These are phyloP conservation scores for Arthrobotrys conoides DNA, from an alignment of 2,329 filamentous ascomycete genomes.

Conservation along the genomic window DNA sequence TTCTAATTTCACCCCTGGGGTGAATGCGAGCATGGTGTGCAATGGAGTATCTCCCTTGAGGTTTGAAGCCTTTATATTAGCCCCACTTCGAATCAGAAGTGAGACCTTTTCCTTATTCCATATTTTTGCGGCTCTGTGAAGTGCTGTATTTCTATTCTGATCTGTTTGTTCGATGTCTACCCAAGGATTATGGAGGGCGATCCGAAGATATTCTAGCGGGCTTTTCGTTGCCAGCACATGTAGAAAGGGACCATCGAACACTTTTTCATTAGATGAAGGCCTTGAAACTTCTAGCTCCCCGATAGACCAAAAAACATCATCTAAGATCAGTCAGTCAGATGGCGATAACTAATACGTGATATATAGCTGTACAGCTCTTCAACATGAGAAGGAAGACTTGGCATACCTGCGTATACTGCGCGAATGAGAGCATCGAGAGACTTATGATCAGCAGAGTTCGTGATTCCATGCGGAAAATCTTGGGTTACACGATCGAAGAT, in stretches of 20 bases:
- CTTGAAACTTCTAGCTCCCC: background rate
- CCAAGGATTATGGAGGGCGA: conserved; percentile 45
- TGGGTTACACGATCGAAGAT: background rate
- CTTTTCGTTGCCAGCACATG: background rate
- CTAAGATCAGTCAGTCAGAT: background rate
- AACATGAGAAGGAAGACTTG: background rate
- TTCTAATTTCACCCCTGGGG: background rate
- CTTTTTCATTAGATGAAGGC: too few relatives aligned
- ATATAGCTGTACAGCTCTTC: background rate
- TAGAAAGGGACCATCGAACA: background rate
- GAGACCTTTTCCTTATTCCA: background rate
- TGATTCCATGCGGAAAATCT: background rate
- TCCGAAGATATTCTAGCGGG: conserved; percentile 1
- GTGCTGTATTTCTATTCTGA: conserved; percentile 1
- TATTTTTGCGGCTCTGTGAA: conserved; percentile 19
- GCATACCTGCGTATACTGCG: conserved; percentile 6
- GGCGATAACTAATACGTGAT: background rate
- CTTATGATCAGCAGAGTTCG: background rate
- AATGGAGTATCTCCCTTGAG: background rate
- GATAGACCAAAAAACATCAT: background rate
- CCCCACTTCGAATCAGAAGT: conserved; percentile 12
- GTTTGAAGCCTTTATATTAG: background rate
- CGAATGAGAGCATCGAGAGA: background rate
- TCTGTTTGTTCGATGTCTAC: background rate
- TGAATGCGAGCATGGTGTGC: conserved; percentile 16